A percentile compares a stretch with the other conserved stretches of the same genome.
Conservation (phyloP, 2,329 filamentous ascomycete species). For the Beauveria bassiana region DNA sequence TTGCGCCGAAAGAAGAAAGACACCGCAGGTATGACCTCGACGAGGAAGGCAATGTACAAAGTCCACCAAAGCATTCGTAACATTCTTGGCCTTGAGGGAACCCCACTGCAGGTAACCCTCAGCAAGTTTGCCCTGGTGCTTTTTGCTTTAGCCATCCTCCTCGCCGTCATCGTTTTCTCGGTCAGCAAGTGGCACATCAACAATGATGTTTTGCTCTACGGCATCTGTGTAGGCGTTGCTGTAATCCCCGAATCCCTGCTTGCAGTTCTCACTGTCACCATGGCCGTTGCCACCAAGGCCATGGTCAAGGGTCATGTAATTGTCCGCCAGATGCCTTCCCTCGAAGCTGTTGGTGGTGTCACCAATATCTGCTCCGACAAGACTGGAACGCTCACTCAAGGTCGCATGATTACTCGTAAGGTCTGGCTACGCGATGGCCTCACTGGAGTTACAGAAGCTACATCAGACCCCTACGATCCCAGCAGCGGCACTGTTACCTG, state of each 20-base stretch:
- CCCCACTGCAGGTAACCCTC: conserved; percentile 76
- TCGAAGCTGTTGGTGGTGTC: conserved; percentile 62
- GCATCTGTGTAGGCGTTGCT: conserved; percentile 53
- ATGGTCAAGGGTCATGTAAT: conserved; percentile 60
- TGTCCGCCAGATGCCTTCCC: conserved; percentile 55
- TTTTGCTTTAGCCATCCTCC: conserved; percentile 61
- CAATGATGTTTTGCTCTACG: conserved; percentile 53
- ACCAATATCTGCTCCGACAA: conserved; percentile 66
- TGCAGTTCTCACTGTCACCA: conserved; percentile 63
- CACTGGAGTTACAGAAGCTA: conserved; percentile 44
- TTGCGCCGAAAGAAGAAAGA: conserved; percentile 49
- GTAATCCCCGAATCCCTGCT: conserved; percentile 61
- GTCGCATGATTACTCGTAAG: conserved; percentile 58
- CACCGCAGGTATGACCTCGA: conserved; percentile 32
- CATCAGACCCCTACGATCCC: conserved; percentile 54
- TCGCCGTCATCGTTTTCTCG: conserved; percentile 55
- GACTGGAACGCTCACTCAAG: conserved; percentile 59
- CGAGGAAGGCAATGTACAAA: conserved; percentile 35
- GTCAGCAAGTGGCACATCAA: conserved; percentile 46
- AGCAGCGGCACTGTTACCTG: conserved; percentile 45
- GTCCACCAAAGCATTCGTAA: conserved; percentile 37
- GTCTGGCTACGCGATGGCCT: conserved; percentile 52
- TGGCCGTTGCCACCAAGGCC: conserved; percentile 57
- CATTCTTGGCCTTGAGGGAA: conserved; percentile 63
- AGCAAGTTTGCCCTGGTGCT: conserved; percentile 78